phyloP scores from a whole-genome alignment of 164 flowering plant genomes.

The Kalanchoe fedtschenkoi region DNA sequence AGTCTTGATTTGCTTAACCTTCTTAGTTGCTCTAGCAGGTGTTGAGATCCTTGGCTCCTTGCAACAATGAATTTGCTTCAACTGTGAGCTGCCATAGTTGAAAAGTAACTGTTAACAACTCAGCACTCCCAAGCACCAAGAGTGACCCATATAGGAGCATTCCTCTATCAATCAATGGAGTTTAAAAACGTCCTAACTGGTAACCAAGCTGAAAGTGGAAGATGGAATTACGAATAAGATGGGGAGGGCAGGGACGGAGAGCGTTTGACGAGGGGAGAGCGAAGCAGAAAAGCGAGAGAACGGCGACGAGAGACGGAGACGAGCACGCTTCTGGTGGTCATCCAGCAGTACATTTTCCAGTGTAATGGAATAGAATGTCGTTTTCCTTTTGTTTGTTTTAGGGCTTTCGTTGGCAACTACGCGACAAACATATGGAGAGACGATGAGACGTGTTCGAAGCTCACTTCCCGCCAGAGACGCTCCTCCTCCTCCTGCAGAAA shows the following conservation, averaged over 20 bases:
- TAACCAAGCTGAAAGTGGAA: constrained; percentile 9
- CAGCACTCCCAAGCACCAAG: background rate
- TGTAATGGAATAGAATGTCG: background rate
- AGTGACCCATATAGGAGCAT: background rate
- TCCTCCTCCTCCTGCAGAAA: no score
- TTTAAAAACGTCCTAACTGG: constrained; percentile 2
- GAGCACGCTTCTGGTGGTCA: constrained; percentile 33
- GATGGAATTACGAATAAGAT: constrained; percentile 15
- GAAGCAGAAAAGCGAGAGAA: constrained; percentile 29
- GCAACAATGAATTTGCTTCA: constrained; percentile 20
- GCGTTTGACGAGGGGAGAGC: constrained; percentile 19
- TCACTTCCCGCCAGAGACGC: no score
- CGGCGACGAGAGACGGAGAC: constrained; percentile 43
- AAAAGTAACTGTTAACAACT: background rate
- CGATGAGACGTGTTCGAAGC: background rate
- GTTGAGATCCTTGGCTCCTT: constrained; percentile 26
- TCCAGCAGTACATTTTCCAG: constrained; percentile 21
- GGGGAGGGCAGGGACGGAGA: constrained; percentile 15
- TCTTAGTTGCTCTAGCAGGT: constrained; percentile 30
- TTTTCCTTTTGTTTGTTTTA: background rate
- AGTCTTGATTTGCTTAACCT: constrained; percentile 24
- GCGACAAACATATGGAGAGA: background rate
- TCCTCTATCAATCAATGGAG: background rate
- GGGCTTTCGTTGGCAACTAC: background rate
- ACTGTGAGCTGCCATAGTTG: constrained; percentile 12